A percentile compares a stretch with the other conserved stretches of the same genome.
Evolutionary conservation across 306 rosid species (phyloP).

Genomic region (Vigna angularis): DNA sequence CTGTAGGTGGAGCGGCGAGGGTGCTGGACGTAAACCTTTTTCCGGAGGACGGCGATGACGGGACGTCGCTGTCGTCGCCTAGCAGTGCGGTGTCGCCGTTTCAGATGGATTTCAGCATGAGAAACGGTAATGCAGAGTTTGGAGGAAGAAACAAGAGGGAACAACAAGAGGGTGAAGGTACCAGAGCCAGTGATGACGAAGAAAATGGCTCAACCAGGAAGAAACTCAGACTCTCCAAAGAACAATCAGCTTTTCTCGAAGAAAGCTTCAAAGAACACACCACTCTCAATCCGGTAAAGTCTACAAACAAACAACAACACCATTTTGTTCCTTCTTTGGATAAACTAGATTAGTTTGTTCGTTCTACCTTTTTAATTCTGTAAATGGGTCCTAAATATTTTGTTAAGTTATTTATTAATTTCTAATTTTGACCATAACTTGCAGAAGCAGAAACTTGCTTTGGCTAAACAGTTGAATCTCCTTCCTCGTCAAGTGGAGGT

Average conservation of each 20-base stretch:
- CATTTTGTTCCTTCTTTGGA: not conserved
- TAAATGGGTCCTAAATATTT: not conserved
- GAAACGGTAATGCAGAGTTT: slow-evolving; percentile 44
- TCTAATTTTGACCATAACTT: not conserved
- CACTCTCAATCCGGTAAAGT: slow-evolving; percentile 82
- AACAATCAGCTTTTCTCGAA: slow-evolving; percentile 95
- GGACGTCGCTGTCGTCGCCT: slow-evolving; percentile 73
- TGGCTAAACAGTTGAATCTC: slow-evolving; percentile 88
- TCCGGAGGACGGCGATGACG: slow-evolving; percentile 68
- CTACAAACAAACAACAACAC: not conserved
- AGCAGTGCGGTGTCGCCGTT: slow-evolving; percentile 77
- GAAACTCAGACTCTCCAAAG: slow-evolving; percentile 93
- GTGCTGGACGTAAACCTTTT: slow-evolving; percentile 68
- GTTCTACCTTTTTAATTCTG: not conserved
- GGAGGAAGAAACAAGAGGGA: slow-evolving; percentile 62
- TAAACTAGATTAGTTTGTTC: not conserved
- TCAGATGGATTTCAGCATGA: slow-evolving; percentile 68
- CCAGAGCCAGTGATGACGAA: slow-evolving; percentile 76
- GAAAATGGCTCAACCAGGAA: slow-evolving; percentile 85
- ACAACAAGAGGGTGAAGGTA: slow-evolving; percentile 47
- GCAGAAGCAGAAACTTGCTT: slow-evolving; percentile 89
- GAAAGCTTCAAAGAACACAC: slow-evolving; percentile 96
- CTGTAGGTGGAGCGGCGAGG: slow-evolving; percentile 52
- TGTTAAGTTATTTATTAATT: not conserved
- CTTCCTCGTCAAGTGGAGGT: slow-evolving; percentile 97